phyloP scores from a whole-genome alignment of 192 early-diverging fungal genomes.

The Entomortierella lignicola region DNA sequence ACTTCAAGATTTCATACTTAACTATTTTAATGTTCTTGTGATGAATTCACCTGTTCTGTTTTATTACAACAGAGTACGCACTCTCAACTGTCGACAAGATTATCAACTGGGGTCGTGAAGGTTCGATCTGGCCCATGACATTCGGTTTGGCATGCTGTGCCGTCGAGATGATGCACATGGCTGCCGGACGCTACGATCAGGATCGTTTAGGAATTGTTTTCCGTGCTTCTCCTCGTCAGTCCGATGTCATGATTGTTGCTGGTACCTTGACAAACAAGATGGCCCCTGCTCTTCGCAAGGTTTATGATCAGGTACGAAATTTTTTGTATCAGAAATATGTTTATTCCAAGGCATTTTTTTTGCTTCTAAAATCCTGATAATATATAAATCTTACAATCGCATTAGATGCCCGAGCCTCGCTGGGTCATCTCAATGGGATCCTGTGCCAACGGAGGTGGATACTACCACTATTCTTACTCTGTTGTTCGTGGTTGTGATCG shows the following conservation, averaged over 20 bases:
- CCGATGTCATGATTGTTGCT: slow-evolving; percentile 99
- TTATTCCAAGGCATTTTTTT: not conserved
- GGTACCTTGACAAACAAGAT: slow-evolving; percentile 99
- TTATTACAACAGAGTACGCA: slow-evolving; percentile 72
- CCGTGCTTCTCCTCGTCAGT: slow-evolving; percentile 97
- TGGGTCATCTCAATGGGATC: slow-evolving; percentile 99
- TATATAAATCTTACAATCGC: not conserved
- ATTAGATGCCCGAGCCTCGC: slow-evolving; percentile 92
- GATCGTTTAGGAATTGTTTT: slow-evolving; percentile 84
- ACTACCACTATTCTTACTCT: slow-evolving; percentile 98
- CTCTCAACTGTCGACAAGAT: slow-evolving; percentile 92
- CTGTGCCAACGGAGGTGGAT: slow-evolving; percentile 97
- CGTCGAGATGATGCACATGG: slow-evolving; percentile 99
- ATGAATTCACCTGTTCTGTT: slow-evolving; percentile 1
- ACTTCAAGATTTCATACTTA: not conserved
- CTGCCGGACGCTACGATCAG: slow-evolving; percentile 84
- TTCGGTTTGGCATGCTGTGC: slow-evolving; percentile 90
- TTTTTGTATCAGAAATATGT: not conserved
- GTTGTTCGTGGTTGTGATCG: slow-evolving; percentile 96
- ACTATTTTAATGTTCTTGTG: not conserved
- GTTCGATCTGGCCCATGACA: slow-evolving; percentile 90
- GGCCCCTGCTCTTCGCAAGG: slow-evolving; percentile 82
- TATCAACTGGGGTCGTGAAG: slow-evolving; percentile 93
- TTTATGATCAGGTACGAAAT: slow-evolving; percentile 70
- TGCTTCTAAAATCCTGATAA: not conserved